Evolutionary conservation across 352 stramenopile species (phyloP), one percentile per base, ranked within the genome.

Genomic region (Globisporangium mamillatum): DNA sequence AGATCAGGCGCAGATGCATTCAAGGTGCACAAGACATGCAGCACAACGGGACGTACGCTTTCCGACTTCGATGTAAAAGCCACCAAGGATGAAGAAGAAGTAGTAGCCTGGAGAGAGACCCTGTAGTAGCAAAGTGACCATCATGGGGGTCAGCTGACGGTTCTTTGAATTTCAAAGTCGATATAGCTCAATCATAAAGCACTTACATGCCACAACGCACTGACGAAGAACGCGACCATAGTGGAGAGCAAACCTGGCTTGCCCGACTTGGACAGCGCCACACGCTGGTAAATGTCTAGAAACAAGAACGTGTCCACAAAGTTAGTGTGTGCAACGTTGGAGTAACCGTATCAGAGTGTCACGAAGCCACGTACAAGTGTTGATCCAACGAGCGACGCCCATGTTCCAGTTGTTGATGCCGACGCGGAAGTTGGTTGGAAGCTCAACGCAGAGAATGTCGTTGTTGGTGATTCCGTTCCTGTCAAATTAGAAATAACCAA

Each of bases 391-490:
- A 18, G 88, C 88, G 60, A 95, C 88, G 18, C 88, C 88, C 55
- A 90, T 95, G 75, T 95, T 95, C 88, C 88, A 95, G 75, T 91
- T 93, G 77, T 95, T 95, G 68, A 94, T 94, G 25, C 83, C 86
- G 22, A 93, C 86, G 54, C 88, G 88, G 61, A 95, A 78, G 69
- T 90, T 95, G n/a, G 80, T 86, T n/a, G 88, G 88, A 2, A 93
- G n/a, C 66, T 95, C 88, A 9, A 95, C 88, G 46, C 83, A 92
- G 4, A 95, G 67, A 48, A 95, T 80, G 66, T 94, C 82, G 64
- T 94, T 94, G 76, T 94, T 95, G 22, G 80, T 94, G 71, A 95
- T 91, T 18, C 88, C 88, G 68, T 94, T 85, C 88, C 85, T 93
- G 60, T 41, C 20, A 29, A n/a, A n/a, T 6, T 32, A 29, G 16